Percentiles rank a stretch among this genome's conserved stretches.
phyloP scores from a whole-genome alignment of 2,329 filamentous ascomycete species.

The Bipolaris sorokiniana region DNA sequence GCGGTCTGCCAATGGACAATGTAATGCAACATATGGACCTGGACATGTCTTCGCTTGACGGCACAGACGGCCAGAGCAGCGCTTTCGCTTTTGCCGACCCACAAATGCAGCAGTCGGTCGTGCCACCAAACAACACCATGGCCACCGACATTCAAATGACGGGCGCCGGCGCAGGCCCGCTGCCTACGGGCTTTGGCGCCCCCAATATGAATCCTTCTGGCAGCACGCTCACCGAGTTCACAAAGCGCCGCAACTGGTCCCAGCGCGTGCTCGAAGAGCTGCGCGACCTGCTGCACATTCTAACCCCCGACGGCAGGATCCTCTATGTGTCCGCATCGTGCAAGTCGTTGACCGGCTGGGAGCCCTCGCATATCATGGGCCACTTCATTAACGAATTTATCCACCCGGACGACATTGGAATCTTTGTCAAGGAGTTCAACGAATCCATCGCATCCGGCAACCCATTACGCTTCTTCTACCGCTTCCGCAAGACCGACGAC shows the following conservation, averaged over 20 bases:
- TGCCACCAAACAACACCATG: slow-evolving; percentile 33
- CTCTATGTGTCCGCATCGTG: slow-evolving; percentile 85
- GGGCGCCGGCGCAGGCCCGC: slow-evolving; percentile 61
- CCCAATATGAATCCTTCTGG: slow-evolving; percentile 51
- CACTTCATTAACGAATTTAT: slow-evolving; percentile 81
- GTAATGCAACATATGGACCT: slow-evolving; percentile 51
- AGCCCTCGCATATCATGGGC: slow-evolving; percentile 71
- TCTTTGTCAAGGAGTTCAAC: slow-evolving; percentile 87
- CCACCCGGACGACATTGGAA: slow-evolving; percentile 81
- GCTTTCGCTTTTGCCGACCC: slow-evolving; percentile 34
- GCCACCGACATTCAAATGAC: slow-evolving; percentile 44
- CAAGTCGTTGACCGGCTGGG: slow-evolving; percentile 75
- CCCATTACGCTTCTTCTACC: slow-evolving; percentile 82
- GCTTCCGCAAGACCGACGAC: slow-evolving; percentile 76
- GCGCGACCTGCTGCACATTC: slow-evolving; percentile 84
- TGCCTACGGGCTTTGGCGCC: slow-evolving; percentile 61
- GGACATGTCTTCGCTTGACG: slow-evolving; percentile 51
- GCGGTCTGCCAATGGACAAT: slow-evolving; percentile 52
- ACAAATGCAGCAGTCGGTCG: slow-evolving; percentile 35
- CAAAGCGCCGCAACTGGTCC: slow-evolving; percentile 77
- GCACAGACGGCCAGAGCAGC: slow-evolving; percentile 29
- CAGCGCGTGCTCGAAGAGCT: slow-evolving; percentile 89
- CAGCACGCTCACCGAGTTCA: slow-evolving; percentile 69
- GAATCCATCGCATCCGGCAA: slow-evolving; percentile 85
- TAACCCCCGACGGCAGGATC: slow-evolving; percentile 83